These are phyloP conservation scores for Diplotaxis tenuifolia DNA, from an alignment of 345 rosid genomes.

Conservation along the genomic window DNA sequence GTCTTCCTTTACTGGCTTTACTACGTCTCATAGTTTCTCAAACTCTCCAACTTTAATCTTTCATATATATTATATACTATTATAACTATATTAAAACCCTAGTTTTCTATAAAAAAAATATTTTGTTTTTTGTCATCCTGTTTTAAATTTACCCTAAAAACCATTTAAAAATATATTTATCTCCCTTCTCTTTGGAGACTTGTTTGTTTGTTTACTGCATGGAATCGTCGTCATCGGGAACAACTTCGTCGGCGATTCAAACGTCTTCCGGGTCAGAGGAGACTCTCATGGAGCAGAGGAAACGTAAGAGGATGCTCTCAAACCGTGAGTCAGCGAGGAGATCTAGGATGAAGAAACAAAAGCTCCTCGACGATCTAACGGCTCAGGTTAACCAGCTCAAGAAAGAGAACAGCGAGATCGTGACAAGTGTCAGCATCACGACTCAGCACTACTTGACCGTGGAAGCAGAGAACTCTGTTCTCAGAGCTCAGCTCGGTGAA, in stretches of 20 bases:
- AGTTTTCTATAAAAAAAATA: not conserved
- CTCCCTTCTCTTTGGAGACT: not conserved
- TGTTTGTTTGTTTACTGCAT: conserved; percentile 38
- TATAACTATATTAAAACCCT: conserved; percentile 4
- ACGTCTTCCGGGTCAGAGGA: conserved; percentile 64
- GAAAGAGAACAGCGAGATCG: conserved; percentile 59
- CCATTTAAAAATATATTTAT: not conserved
- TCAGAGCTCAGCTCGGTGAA: conserved; percentile 68
- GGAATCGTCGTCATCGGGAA: conserved; percentile 73
- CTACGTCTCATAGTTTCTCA: conserved; percentile 75
- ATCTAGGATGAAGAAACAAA: conserved; percentile 90
- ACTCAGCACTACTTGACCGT: conserved; percentile 51
- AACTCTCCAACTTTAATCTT: not conserved
- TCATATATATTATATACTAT: conserved; percentile 3
- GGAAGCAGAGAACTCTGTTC: conserved; percentile 77
- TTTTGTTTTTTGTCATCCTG: conserved; percentile 1
- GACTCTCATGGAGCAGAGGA: conserved; percentile 75
- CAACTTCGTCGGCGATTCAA: conserved; percentile 47
- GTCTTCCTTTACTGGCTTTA: conserved; percentile 98
- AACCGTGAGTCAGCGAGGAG: conserved; percentile 95
- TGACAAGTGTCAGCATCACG: conserved; percentile 53
- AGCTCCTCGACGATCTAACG: conserved; percentile 77
- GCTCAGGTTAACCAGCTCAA: conserved; percentile 53
- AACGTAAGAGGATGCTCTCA: conserved; percentile 86
- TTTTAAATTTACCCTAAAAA: not conserved